Evolutionary conservation across 805 yeast species (phyloP), one percentile per base, ranked within the genome.

Genomic region (Vanderwaltozyma yarrowii): DNA sequence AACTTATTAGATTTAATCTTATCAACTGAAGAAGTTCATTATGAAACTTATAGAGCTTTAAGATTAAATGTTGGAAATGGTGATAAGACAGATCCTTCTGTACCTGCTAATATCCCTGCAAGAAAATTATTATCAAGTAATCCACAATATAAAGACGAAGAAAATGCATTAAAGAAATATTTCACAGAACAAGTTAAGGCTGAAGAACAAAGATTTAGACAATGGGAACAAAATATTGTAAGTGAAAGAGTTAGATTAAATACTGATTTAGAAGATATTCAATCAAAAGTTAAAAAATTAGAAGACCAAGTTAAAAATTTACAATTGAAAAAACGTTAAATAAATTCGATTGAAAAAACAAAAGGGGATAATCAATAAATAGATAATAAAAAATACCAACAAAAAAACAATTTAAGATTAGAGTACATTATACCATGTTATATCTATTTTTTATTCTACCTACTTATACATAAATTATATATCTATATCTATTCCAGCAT

Each of bases 191-290:
- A 92, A 68, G 85, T 92, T 43, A 88, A 89, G 67, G 83, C 83
- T 34, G 98, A 92, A 67, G 98, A 92, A 57, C 94, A 86, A 55
- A 76, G 98, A 58, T 92, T 92, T 64, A 84, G 94, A 70, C 95
- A 89, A 69, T 92, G 99, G 98, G 96, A 88, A 67, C 84, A 87
- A 52, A 89, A 92, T 59, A 85, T 92, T 51, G 92, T 87, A 49
- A 86, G 85, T 51, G 96, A 92, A 67, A 82, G 95, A 67, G 84
- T 87, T 64, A 76, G 95, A 61, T 73, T 92, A 59, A 92, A 92
- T 66, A 82, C 81, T 62, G 98, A 92, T 63, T 73, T 92, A 53
- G 96, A 89, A 53, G 86, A 82, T 50, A 76, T 88, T 65, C 95
- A 87, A 62, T 63, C 73, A 41, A 79, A 81, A 60, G 75, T 80